These are phyloP conservation scores for Phlyctochytrium arcticum DNA, from an alignment of 192 early-diverging fungal genomes.

Conservation along the genomic window DNA sequence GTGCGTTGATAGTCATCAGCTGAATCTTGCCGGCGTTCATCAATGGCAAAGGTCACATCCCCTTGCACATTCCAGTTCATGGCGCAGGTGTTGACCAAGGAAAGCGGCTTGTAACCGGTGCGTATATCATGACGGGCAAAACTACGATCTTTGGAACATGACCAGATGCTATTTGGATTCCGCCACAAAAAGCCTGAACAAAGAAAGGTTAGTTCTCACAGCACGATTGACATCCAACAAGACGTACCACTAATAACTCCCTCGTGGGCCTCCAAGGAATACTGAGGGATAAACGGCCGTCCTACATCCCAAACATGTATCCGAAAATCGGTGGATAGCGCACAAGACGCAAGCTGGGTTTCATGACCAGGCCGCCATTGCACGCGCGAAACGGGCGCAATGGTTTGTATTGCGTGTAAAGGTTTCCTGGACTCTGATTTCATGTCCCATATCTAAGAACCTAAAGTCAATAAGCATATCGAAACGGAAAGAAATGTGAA, in stretches of 20 bases:
- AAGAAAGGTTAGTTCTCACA: neutral
- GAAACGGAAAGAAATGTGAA: no score
- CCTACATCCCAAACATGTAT: slow-evolving; percentile 74
- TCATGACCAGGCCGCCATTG: slow-evolving; percentile 68
- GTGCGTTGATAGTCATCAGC: neutral
- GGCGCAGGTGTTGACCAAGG: slow-evolving; percentile 48
- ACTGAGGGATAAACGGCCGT: slow-evolving; percentile 63
- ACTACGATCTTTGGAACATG: slow-evolving; percentile 73
- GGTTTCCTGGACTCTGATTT: slow-evolving; percentile 56
- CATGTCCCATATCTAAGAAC: slow-evolving; percentile 64
- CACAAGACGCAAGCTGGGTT: slow-evolving; percentile 67
- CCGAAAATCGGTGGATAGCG: slow-evolving; percentile 54
- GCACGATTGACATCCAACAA: no score
- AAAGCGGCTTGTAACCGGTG: slow-evolving; percentile 40
- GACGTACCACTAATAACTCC: slow-evolving; percentile 61
- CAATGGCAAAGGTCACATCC: slow-evolving; percentile 59
- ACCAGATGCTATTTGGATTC: slow-evolving; percentile 56
- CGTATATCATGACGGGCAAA: slow-evolving; percentile 61
- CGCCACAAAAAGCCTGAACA: slow-evolving; percentile 62
- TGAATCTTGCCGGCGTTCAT: slow-evolving; percentile 25
- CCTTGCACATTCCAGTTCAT: slow-evolving; percentile 65
- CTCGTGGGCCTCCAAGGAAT: slow-evolving; percentile 66
- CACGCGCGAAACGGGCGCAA: slow-evolving; percentile 61
- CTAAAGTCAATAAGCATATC: neutral
- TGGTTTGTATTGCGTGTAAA: slow-evolving; percentile 59